Conservation (phyloP, 1,284 basidiomycete genomes). For the Cerrena zonata region DNA sequence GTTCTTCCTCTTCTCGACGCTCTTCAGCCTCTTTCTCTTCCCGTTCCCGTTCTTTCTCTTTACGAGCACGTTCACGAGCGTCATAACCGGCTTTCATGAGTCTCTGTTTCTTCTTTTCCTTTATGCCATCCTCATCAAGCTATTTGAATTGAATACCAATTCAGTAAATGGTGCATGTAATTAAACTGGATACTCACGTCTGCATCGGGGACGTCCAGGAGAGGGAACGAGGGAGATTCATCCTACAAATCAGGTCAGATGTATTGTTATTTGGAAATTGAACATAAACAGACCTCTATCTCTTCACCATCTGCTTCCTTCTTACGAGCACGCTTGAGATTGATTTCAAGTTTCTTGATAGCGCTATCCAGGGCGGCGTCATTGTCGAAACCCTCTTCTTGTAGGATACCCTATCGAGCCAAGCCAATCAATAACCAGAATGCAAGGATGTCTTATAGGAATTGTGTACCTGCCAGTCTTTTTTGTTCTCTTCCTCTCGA, state of each 20-base stretch:
- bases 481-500: conserved; percentile 62
- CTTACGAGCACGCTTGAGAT: conserved; percentile 41
- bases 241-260: conserved; percentile 41
- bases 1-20: conserved; percentile 72
- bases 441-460: too few species aligned
- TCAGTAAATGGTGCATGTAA: not conserved
- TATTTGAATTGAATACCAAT: conserved; percentile 22
- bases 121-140: conserved; percentile 88
- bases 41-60: conserved; percentile 83
- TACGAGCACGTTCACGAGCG: conserved; percentile 77
- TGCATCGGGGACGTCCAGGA: conserved; percentile 86
- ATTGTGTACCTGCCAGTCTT: conserved; percentile 75
- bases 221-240: conserved; percentile 79
- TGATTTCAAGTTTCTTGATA: conserved; percentile 35
- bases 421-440: too few species aligned
- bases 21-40: conserved; percentile 73
- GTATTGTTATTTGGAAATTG: not conserved
- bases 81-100: conserved; percentile 94
- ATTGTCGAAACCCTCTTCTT: conserved; percentile 72
- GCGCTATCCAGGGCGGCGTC: conserved; percentile 29
- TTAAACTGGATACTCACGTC: conserved; percentile 45
- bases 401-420: conserved; percentile 58
- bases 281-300: conserved; percentile 24
- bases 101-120: conserved; percentile 92
- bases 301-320: conserved; percentile 57